Percentiles rank a stretch among this genome's conserved stretches.
Conservation (phyloP, 352 stramenopile genomes). For the Elongisporangium undulatum region DNA sequence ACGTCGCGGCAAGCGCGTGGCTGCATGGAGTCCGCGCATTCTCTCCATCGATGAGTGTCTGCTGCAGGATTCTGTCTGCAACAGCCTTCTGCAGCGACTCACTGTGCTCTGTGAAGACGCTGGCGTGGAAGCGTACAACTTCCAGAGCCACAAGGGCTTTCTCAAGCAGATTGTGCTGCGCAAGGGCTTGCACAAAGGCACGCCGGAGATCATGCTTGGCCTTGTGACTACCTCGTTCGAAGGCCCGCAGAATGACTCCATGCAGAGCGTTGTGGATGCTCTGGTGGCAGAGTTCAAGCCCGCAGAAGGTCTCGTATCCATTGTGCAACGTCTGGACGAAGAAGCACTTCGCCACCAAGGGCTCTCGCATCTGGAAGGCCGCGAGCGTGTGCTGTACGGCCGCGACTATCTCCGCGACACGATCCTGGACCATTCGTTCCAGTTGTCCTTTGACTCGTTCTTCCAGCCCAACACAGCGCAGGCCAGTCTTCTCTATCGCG, state of each 20-base stretch:
- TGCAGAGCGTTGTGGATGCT: slow-evolving; percentile 27
- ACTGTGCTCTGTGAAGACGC: slow-evolving; percentile 19
- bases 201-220: slow-evolving; percentile 54
- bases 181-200: slow-evolving; percentile 22
- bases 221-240: slow-evolving; percentile 54
- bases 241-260: slow-evolving; percentile 19
- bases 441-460: slow-evolving; percentile 71
- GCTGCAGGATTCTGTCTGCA: slow-evolving; percentile 39
- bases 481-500: slow-evolving; percentile 46
- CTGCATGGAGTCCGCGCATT: slow-evolving; percentile 58
- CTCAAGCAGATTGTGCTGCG: slow-evolving; percentile 70
- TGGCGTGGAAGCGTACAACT: slow-evolving; percentile 51
- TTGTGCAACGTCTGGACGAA: slow-evolving; percentile 58
- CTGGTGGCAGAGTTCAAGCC: slow-evolving; percentile 19
- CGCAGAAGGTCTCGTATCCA: slow-evolving; percentile 33
- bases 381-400: slow-evolving; percentile 42
- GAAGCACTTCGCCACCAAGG: slow-evolving; percentile 47
- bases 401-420: slow-evolving; percentile 44
- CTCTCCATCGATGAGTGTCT: slow-evolving; percentile 59
- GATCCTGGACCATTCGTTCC: slow-evolving; percentile 53
- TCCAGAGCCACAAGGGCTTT: slow-evolving; percentile 47
- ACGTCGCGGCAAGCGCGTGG: slow-evolving; percentile 18
- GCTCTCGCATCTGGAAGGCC: background rate
- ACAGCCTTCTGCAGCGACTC: slow-evolving; percentile 37
- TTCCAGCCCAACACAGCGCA: slow-evolving; percentile 75